Base-by-base conservation (phyloP, 2,329 filamentous ascomycete species). In the Dendryphion nanum region DNA sequence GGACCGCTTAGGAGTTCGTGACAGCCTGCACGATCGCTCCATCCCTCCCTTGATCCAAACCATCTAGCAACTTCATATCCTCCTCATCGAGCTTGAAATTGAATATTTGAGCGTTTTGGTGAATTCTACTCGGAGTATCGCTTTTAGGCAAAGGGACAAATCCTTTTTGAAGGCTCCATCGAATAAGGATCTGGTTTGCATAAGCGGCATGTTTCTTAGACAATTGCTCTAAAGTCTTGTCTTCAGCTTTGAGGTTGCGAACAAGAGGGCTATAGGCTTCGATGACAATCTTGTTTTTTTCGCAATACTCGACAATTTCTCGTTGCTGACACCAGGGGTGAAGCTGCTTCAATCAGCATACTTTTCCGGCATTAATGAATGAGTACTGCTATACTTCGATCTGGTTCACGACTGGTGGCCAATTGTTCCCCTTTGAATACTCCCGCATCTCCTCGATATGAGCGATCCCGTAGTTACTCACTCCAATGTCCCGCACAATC, bases 101-200 rank as follows among this genome's bases (percentile, higher is more conserved):
- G 41, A 59, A 69, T 4, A 68, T 40, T 18, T 64, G 57, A 2
- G 57, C 63, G 37, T 69, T 69, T 18, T 48, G 54, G 10, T 46
- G 44, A 19, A 69, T 67, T 6, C 63, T 40, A 13, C 48, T 45
- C 1, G 62, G 58, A 1, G 57, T 64, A 35, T 68, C 65, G 41
- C 62, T 67, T 47, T 68, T 69, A 0, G 65, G 66, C 3, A 69
- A 53, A 3, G 65, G 57, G 10, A 66, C 59, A 36, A 53, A 65
- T 15, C 60, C 84, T 68, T 87, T 90, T 66, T 95, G 86, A 65
- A 95, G 64, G 50, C 85, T 86, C 77, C 88, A 95, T 46, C 89
- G 77, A 34, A 95, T 69, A 55, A 95, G 66, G 7, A 95, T 70
- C 72, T 95, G 89, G 7, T 86, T 84, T 42, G 84, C 79, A 6